A percentile compares a stretch with the other conserved stretches of the same genome.
Conservation (phyloP, 2,329 filamentous ascomycete genomes). For the Hymenoscyphus occultus region DNA sequence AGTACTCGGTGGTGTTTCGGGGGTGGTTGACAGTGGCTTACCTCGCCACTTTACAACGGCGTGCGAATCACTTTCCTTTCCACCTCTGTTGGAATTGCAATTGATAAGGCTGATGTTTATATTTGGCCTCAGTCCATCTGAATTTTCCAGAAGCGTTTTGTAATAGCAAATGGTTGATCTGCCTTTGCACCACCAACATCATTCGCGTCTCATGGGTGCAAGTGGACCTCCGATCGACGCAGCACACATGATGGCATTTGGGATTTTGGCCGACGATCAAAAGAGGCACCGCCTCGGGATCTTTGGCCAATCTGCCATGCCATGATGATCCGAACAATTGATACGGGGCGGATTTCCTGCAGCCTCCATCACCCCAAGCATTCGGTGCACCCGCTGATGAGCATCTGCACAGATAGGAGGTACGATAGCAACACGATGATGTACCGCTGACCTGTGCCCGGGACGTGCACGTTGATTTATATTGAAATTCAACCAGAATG, state of each 20-base stretch:
- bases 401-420: background rate
- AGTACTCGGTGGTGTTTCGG: background rate
- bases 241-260: background rate
- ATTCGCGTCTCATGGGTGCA: background rate
- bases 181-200: background rate
- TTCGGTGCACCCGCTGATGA: background rate
- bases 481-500: background rate
- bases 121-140: background rate
- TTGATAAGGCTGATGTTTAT: background rate
- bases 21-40: background rate
- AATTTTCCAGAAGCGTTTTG: background rate
- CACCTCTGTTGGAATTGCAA: background rate
- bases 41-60: background rate
- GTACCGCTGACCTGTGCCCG: slow-evolving; percentile 1
- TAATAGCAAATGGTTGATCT: background rate
- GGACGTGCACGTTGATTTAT: background rate
- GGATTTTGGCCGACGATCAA: background rate
- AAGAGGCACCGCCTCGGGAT: background rate
- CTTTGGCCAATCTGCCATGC: background rate
- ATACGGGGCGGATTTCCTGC: background rate
- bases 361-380: background rate
- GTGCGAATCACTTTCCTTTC: background rate
- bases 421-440: slow-evolving; percentile 1
- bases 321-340: too few relatives aligned
- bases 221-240: background rate